phyloP scores from a whole-genome alignment of 345 rosid genomes.

The Luvunga scandens region DNA sequence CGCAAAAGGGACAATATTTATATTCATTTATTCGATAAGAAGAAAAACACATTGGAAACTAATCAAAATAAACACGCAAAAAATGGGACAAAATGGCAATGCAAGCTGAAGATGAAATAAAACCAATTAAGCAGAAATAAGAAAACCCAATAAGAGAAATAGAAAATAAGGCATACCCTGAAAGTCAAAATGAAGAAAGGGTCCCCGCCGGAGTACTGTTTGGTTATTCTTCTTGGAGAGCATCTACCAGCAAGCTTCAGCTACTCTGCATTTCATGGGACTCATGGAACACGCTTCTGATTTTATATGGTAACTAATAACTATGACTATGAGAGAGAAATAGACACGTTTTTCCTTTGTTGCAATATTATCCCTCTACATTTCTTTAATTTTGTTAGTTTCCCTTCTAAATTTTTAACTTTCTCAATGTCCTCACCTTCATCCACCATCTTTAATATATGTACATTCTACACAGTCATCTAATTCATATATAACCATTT shows the following conservation, averaged over 20 bases:
- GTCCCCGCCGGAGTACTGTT: slow-evolving; percentile 5
- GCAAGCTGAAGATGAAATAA: slow-evolving; percentile 14
- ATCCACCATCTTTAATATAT: neutral
- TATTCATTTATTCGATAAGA: neutral
- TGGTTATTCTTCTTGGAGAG: neutral
- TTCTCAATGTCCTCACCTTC: neutral
- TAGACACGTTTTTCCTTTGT: neutral
- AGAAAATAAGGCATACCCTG: slow-evolving; percentile 35
- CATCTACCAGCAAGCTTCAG: neutral
- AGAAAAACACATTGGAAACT: neutral
- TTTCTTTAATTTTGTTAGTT: neutral
- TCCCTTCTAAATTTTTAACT: neutral
- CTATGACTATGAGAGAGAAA: neutral
- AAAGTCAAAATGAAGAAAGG: slow-evolving; percentile 23
- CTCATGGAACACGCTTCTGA: neutral
- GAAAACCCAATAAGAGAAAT: slow-evolving; percentile 12
- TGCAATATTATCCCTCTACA: neutral
- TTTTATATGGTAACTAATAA: neutral
- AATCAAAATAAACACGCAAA: neutral
- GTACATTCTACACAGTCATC: neutral
- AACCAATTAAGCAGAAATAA: neutral
- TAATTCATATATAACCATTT: too few species aligned
- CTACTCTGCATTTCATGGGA: neutral
- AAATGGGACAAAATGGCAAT: slow-evolving; percentile 6
- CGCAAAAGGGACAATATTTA: neutral